Evolutionary conservation across 495 filamentous ascomycete species (phyloP), one percentile per base, ranked within the genome.

Genomic region (Xylaria castorea): DNA sequence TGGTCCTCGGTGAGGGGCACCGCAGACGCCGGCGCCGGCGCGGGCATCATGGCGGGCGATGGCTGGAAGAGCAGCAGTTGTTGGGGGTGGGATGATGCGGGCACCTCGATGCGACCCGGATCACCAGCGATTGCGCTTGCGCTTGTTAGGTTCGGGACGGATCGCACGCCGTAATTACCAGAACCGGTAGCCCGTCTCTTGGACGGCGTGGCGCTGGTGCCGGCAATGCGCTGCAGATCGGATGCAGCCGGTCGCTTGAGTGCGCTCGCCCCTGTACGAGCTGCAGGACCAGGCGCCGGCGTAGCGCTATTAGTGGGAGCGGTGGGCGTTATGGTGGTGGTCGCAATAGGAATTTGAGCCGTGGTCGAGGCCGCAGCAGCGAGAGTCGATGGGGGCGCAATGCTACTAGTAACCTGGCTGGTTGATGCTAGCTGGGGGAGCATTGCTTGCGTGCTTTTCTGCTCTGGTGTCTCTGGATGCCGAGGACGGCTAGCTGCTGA

Each of bases 161-260:
- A 75, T 70, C 76, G 76, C 60, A 73, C 44, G 53, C 72, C 75
- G 53, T 48, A 42, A 55, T 66, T 71, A 69, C 70, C 73, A 65
- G 74, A 77, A 71, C 74, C 76, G 71, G 76, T 77, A 74, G 78
- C 78, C 75, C 78, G 78, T 69, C 76, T 73, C 71, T 80, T 80
- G 65, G 78, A 78, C 74, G 78, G 75, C 72, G 76, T 78, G 75
- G 74, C 78, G 76, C 76, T 80, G 75, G 73, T 63, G 71, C 78
- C 78, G 76, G 78, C 72, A 80, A 62, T 80, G 73, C 75, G 78
- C 74, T 80, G 78, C 76, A 80, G 78, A 74, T 80, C 78, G 75
- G 78, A 75, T 78, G 78, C 76, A 73, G 78, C 78, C 64, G 78
- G 76, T 78, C 78, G 78, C 73, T 80, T 80, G 73, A 78, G 69